A percentile compares a stretch with the other conserved stretches of the same genome.
These are phyloP conservation scores for Argentina anserina DNA, from an alignment of 306 rosid species.

Conservation along the genomic window DNA sequence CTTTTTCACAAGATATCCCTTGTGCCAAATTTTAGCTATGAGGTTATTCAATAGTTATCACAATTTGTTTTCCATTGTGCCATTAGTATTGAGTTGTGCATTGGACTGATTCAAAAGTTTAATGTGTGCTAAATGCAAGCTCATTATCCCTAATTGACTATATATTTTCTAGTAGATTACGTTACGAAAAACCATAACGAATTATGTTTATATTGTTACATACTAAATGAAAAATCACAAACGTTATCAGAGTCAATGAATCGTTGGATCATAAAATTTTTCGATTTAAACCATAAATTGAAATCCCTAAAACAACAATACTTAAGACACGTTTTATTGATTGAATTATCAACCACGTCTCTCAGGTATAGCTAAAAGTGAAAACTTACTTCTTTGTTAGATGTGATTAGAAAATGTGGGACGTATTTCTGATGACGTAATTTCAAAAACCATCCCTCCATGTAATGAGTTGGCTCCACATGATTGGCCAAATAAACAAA, in stretches of 20 bases:
- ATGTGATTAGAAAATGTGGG: not conserved
- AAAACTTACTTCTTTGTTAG: not conserved
- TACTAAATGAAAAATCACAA: not conserved
- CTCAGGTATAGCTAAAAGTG: too few species aligned
- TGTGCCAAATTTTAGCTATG: not conserved
- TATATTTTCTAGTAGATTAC: not conserved
- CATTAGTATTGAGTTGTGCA: not conserved
- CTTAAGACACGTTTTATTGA: too few species aligned
- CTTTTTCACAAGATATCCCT: not conserved
- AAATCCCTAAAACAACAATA: not conserved
- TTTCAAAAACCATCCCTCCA: not conserved
- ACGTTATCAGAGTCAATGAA: not conserved
- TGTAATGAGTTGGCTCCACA: conserved; percentile 11
- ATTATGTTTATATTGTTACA: rapidly evolving
- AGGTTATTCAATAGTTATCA: not conserved
- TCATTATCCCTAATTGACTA: too few species aligned
- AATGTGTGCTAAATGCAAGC: not conserved
- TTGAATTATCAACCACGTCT: too few species aligned
- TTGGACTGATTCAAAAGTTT: not conserved
- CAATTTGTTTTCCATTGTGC: not conserved
- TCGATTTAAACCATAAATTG: not conserved
- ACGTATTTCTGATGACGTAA: not conserved
- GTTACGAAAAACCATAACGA: not conserved
- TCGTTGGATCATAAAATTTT: not conserved
- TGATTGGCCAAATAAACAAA: conserved; percentile 4